Conservation (phyloP, 2,329 filamentous ascomycete genomes). For the Sphaceloma murrayae region DNA sequence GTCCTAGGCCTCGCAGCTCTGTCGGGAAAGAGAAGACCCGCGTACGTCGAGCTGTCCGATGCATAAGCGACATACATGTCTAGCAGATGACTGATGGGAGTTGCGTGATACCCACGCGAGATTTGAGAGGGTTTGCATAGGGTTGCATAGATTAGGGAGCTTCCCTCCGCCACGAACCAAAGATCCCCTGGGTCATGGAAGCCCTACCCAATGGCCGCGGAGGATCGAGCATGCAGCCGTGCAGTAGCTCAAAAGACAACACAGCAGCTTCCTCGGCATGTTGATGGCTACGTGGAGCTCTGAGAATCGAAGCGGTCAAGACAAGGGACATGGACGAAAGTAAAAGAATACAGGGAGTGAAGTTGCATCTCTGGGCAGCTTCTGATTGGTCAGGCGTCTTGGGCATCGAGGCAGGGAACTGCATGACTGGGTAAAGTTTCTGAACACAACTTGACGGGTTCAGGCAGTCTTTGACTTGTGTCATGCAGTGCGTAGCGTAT, state of each 20-base stretch:
- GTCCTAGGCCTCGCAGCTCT: constrained; percentile 9
- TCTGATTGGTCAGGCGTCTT: constrained; percentile 8
- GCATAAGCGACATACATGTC: constrained; percentile 9
- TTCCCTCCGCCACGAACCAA: constrained; percentile 5
- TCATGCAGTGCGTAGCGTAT: too few relatives aligned
- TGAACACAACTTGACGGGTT: constrained; percentile 9
- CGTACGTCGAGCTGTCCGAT: constrained; percentile 5
- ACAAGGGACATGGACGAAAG: neutral
- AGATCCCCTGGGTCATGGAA: constrained; percentile 6
- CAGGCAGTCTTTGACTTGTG: neutral
- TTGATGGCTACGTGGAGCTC: constrained; percentile 9
- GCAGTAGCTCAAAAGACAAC: constrained; percentile 12
- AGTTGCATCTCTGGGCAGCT: constrained; percentile 5
- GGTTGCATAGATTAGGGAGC: constrained; percentile 9
- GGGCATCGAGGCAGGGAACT: constrained; percentile 10
- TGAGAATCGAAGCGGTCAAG: constrained; percentile 11
- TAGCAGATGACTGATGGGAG: neutral
- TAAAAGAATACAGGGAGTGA: constrained; percentile 10
- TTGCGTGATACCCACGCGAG: constrained; percentile 10
- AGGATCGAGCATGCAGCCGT: constrained; percentile 6
- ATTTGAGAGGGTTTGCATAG: constrained; percentile 4
- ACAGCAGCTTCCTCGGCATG: constrained; percentile 8
- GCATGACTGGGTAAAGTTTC: neutral
- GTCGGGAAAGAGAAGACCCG: constrained; percentile 5
- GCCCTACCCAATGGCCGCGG: neutral